Percentiles rank a stretch among this genome's conserved stretches.
phyloP scores from a whole-genome alignment of 257 asterid species.

The Echium plantagineum region DNA sequence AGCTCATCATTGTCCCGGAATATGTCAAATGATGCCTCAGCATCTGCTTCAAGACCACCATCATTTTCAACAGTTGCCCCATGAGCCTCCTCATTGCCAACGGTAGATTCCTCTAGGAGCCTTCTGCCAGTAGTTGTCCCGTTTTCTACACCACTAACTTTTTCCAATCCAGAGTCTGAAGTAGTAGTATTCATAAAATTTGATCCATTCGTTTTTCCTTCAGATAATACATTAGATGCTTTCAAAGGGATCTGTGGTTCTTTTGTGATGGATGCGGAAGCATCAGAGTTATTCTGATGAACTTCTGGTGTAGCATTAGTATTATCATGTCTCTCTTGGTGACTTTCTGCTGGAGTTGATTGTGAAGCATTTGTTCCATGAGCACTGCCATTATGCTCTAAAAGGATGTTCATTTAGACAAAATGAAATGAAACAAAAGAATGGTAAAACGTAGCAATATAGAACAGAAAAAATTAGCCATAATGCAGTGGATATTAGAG shows the following conservation, averaged over 20 bases:
- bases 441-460: neutral
- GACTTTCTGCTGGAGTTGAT: constrained; percentile 32
- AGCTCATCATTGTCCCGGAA: constrained; percentile 76
- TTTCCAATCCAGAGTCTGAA: constrained; percentile 37
- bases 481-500: neutral
- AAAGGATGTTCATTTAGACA: neutral
- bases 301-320: constrained; percentile 23
- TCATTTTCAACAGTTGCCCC: constrained; percentile 79
- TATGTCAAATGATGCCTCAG: constrained; percentile 87
- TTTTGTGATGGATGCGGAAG: constrained; percentile 17
- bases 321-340: constrained; percentile 22
- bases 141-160: constrained; percentile 26
- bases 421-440: neutral
- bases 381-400: constrained; percentile 36
- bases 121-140: constrained; percentile 53
- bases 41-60: constrained; percentile 75
- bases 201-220: constrained; percentile 33
- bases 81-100: constrained; percentile 26
- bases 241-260: constrained; percentile 32
- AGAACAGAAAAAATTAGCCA: neutral
- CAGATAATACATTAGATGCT: constrained; percentile 32
- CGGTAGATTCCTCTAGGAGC: constrained; percentile 64
- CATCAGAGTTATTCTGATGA: constrained; percentile 12
- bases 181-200: constrained; percentile 28
- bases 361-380: constrained; percentile 25